phyloP scores from a whole-genome alignment of 2,329 filamentous ascomycete species.

The Fusarium sp. region DNA sequence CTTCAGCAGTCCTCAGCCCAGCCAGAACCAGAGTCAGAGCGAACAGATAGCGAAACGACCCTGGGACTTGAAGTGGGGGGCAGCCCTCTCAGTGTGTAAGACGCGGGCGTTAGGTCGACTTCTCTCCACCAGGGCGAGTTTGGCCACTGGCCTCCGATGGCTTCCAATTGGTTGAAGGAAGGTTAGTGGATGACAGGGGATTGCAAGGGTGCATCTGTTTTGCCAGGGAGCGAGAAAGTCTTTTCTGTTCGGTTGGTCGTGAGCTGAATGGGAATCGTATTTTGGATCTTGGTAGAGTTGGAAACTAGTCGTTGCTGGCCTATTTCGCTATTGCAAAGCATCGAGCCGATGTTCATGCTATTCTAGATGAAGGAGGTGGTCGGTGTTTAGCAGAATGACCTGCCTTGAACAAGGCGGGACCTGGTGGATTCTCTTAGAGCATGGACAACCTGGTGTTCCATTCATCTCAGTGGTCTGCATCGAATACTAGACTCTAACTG shows the following conservation, averaged over 20 bases:
- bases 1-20: slow-evolving; percentile 21
- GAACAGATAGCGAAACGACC: slow-evolving; percentile 14
- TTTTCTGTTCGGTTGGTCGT: slow-evolving; percentile 4
- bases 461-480: slow-evolving; percentile 25
- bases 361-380: slow-evolving; percentile 45
- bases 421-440: slow-evolving; percentile 28
- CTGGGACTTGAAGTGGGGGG: slow-evolving; percentile 33
- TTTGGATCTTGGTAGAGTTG: neutral
- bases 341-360: slow-evolving; percentile 27
- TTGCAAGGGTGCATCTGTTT: slow-evolving; percentile 23
- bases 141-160: slow-evolving; percentile 21
- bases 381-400: slow-evolving; percentile 38
- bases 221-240: slow-evolving; percentile 18
- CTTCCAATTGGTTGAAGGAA: slow-evolving; percentile 26
- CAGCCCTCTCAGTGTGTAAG: slow-evolving; percentile 38
- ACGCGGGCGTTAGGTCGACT: slow-evolving; percentile 33
- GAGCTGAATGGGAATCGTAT: slow-evolving; percentile 22
- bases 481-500: slow-evolving; percentile 8
- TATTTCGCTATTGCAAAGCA: slow-evolving; percentile 9
- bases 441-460: slow-evolving; percentile 32
- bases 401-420: slow-evolving; percentile 33
- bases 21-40: neutral
- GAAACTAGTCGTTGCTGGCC: slow-evolving; percentile 1
- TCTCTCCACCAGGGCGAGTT: slow-evolving; percentile 35
- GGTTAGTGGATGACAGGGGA: slow-evolving; percentile 25